Conservation (phyloP, 2,329 filamentous ascomycete species). For the Monosporascus sp. region DNA sequence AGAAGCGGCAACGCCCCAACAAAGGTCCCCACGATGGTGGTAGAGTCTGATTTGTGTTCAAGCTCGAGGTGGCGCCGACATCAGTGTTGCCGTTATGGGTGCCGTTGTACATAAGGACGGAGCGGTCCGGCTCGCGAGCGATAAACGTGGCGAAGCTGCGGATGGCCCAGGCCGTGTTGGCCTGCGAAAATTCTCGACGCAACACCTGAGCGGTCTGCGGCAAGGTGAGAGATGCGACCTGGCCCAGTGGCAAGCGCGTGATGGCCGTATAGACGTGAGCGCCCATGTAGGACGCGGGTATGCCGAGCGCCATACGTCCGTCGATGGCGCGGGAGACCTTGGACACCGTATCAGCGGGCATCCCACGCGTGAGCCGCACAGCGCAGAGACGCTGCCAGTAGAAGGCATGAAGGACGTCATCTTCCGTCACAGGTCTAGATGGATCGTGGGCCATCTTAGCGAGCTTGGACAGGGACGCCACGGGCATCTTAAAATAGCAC, state of each 20-base stretch:
- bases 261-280: slow-evolving; percentile 19
- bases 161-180: slow-evolving; percentile 17
- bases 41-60: too few relatives aligned
- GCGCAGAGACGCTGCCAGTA: slow-evolving; percentile 27
- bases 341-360: slow-evolving; percentile 12
- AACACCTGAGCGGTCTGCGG: too few relatives aligned
- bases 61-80: slow-evolving; percentile 6
- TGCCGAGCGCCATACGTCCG: slow-evolving; percentile 15
- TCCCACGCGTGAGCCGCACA: slow-evolving; percentile 14
- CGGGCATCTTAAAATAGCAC: slow-evolving; percentile 1
- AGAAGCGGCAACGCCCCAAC: neutral
- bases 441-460: neutral
- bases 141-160: slow-evolving; percentile 27
- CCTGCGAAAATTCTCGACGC: too few relatives aligned
- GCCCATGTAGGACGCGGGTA: slow-evolving; percentile 24
- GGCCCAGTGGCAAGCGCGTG: slow-evolving; percentile 11
- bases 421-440: slow-evolving; percentile 13
- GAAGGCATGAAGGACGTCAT: slow-evolving; percentile 29
- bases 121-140: slow-evolving; percentile 20
- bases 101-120: slow-evolving; percentile 18
- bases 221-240: slow-evolving; percentile 9
- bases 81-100: slow-evolving; percentile 7
- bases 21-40: neutral
- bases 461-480: neutral
- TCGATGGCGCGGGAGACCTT: slow-evolving; percentile 25